Base-by-base conservation (phyloP, 257 asterid species). In the Echium plantagineum region DNA sequence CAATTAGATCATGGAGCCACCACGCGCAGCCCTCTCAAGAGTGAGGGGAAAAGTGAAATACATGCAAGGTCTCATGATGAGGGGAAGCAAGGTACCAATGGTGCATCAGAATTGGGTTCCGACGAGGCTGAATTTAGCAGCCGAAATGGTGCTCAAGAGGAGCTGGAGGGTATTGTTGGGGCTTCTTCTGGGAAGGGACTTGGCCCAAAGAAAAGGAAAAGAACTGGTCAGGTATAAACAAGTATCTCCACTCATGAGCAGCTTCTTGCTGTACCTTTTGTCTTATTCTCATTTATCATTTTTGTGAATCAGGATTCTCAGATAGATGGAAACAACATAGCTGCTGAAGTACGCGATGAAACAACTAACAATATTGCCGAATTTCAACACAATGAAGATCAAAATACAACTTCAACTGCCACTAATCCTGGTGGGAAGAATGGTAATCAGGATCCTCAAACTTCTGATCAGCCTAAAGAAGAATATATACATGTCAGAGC, bases 401-500 rank as follows among this genome's bases (percentile, higher is more conserved):
- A 72, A 52, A 82, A 72, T 61, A 72, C 69, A 22, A 51, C 69
- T 21, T 71, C 79, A 22, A 61, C 53, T 61, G 19, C 66, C 12
- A 61, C 66, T 77, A 85, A 82, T 68, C 76, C 84, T 4, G 78
- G 84, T 38, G 86, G 87, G 58, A 86, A 84, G 69, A 67, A 82
- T 28, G 74, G 69, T 72, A 84, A 86, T 67, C 84, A 79, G 68
- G 93, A 84, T 17, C 74, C 89, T 28, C 87, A 77, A 71, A 79
- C 90, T 55, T 86, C 99, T 7, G 97, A 81, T 74, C 71, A 69
- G 16, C 84, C 89, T 5, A 88, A 88, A 73, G 94, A 85, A 65
- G 96, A 85, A 21, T 89, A 93, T 66, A 81, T 93, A 59, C 96
- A 84, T 52, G 75, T 86, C 54, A 70, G 98, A 59, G 97, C 98